Evolutionary conservation across 441 rosid genomes (phyloP).

Genomic region (Erodium moschatum): DNA sequence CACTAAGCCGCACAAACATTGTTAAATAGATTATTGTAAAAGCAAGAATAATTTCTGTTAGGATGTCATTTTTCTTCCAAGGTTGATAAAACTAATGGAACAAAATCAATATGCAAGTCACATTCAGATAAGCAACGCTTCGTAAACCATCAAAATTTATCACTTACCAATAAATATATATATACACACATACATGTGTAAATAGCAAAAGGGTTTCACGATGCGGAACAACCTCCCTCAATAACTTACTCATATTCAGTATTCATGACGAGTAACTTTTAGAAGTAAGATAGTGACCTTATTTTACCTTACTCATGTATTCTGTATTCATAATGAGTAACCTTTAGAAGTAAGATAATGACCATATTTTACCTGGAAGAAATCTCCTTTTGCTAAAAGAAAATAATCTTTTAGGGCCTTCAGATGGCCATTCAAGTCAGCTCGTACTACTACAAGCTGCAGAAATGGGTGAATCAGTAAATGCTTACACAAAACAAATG

Average conservation of each 20-base stretch:
- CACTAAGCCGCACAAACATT: neutral
- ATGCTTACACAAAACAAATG: slow-evolving; percentile 13
- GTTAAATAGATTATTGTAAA: neutral
- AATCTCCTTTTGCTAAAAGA: slow-evolving; percentile 92
- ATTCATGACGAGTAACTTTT: no score
- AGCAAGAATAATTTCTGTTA: neutral
- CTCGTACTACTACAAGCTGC: slow-evolving; percentile 93
- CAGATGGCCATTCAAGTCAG: slow-evolving; percentile 85
- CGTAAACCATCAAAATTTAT: no score
- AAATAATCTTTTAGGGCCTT: slow-evolving; percentile 95
- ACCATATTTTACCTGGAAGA: slow-evolving; percentile 37
- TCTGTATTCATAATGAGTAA: no score
- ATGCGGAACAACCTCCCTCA: no score
- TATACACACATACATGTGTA: no score
- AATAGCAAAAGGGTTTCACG: no score
- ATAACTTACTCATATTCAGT: no score
- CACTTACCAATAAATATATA: no score
- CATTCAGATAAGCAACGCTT: no score
- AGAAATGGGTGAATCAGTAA: slow-evolving; percentile 24
- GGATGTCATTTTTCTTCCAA: neutral
- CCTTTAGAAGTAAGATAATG: no score
- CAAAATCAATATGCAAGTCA: neutral
- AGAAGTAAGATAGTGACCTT: no score
- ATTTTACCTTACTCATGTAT: no score
- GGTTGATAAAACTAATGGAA: neutral